A percentile compares a stretch with the other conserved stretches of the same genome.
Conservation (phyloP, 2,329 filamentous ascomycete genomes). For the Teratosphaeriaceae sp. region DNA sequence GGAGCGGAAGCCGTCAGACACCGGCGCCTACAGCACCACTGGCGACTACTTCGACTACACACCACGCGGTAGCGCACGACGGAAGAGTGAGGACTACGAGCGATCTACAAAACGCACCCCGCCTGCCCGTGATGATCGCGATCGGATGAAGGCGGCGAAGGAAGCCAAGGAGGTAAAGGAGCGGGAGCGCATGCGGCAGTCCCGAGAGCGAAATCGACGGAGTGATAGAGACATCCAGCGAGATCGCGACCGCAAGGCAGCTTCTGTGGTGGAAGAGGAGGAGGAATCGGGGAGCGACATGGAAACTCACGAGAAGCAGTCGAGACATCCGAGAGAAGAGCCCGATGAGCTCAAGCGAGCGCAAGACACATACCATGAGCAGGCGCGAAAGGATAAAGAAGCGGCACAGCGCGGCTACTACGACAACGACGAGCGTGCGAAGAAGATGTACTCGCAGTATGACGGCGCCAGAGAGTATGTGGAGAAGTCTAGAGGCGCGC, state of each 20-base stretch:
- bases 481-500: slow-evolving; percentile 4
- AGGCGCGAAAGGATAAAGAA: slow-evolving; percentile 16
- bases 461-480: slow-evolving; percentile 26
- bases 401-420: slow-evolving; percentile 18
- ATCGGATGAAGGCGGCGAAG: slow-evolving; percentile 13
- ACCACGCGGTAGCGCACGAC: slow-evolving; percentile 25
- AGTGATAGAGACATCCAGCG: slow-evolving; percentile 34
- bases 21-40: not conserved
- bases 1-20: slow-evolving; percentile 24
- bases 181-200: slow-evolving; percentile 32
- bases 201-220: slow-evolving; percentile 31
- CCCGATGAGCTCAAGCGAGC: slow-evolving; percentile 18
- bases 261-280: slow-evolving; percentile 21
- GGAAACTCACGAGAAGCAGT: slow-evolving; percentile 18
- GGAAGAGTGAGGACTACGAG: slow-evolving; percentile 36
- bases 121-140: slow-evolving; percentile 15
- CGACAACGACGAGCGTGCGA: slow-evolving; percentile 18
- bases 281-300: slow-evolving; percentile 28
- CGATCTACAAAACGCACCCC: slow-evolving; percentile 26
- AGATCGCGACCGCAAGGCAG: slow-evolving; percentile 31
- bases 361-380: slow-evolving; percentile 18
- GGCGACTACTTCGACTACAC: slow-evolving; percentile 30
- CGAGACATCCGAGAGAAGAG: slow-evolving; percentile 15
- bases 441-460: slow-evolving; percentile 20
- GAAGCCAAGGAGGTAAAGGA: slow-evolving; percentile 18